These are phyloP conservation scores for Pterocarpus macrocarpus DNA, from an alignment of 306 rosid genomes.

Conservation along the genomic window DNA sequence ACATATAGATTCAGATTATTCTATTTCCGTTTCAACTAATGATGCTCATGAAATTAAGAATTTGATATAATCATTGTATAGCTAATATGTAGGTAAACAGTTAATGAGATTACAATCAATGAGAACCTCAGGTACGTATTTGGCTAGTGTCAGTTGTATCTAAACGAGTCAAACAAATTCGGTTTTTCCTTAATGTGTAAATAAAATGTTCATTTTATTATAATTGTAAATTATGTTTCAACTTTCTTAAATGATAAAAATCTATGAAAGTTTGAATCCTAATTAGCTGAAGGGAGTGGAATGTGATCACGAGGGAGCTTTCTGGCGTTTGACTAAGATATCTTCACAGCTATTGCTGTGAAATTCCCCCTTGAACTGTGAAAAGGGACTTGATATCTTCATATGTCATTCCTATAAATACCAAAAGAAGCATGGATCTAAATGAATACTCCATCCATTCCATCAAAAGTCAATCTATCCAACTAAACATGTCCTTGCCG, in stretches of 20 bases:
- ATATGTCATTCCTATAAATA: neutral
- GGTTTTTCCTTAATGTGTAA: neutral
- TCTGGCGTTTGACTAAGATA: too few species aligned
- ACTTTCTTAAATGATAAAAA: neutral
- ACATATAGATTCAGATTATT: neutral
- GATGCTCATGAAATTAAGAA: slow-evolving; percentile 26
- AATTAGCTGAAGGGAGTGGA: neutral
- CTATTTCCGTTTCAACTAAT: neutral
- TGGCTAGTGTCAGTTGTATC: neutral
- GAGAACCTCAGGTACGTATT: too few species aligned
- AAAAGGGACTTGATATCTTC: neutral
- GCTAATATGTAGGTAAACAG: neutral
- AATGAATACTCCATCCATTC: neutral
- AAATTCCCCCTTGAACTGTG: neutral
- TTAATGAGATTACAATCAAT: neutral
- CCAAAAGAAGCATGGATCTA: neutral
- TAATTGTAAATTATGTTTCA: neutral
- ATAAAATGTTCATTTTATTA: too few species aligned
- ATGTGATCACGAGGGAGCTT: too few species aligned
- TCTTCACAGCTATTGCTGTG: too few species aligned
- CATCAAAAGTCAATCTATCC: neutral
- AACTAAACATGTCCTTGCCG: neutral
- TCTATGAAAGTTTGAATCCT: neutral
- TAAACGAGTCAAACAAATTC: neutral
- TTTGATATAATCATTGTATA: neutral